Conservation (phyloP, 345 rosid genomes). For the Chamaenerion angustifolium region DNA sequence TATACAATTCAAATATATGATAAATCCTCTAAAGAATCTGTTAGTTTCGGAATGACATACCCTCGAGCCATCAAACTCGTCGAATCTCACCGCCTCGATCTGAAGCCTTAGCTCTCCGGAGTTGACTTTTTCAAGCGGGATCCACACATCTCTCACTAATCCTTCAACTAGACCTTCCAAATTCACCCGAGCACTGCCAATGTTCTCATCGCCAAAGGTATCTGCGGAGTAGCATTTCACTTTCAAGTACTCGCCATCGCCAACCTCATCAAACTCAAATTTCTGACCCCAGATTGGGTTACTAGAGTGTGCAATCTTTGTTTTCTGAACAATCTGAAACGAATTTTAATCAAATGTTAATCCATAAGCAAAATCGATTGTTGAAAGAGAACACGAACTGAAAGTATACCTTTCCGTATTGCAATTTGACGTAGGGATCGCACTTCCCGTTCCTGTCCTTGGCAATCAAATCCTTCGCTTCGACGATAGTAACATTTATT, state of each 20-base stretch:
- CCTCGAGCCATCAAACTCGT: conserved; percentile 47
- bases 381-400: not conserved
- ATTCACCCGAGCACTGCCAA: conserved; percentile 76
- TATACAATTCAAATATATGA: too few species aligned
- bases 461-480: conserved; percentile 51
- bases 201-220: conserved; percentile 61
- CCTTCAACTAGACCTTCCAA: conserved; percentile 77
- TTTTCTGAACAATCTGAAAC: conserved; percentile 46
- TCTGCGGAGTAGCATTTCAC: conserved; percentile 68
- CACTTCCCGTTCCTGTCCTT: conserved; percentile 60
- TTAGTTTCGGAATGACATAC: conserved; percentile 14
- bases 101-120: conserved; percentile 83
- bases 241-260: conserved; percentile 63
- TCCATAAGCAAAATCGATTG: not conserved
- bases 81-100: conserved; percentile 50
- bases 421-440: conserved; percentile 69
- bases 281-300: conserved; percentile 59
- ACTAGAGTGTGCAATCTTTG: conserved; percentile 38
- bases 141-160: conserved; percentile 56
- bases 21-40: too few species aligned
- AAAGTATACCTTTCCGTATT: conserved; percentile 65
- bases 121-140: conserved; percentile 83
- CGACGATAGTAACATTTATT: conserved; percentile 37
- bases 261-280: conserved; percentile 82
- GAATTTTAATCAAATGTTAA: not conserved